These are phyloP conservation scores for Centrapalus pauciflorus DNA, from an alignment of 129 eudicot genomes.

Conservation along the genomic window DNA sequence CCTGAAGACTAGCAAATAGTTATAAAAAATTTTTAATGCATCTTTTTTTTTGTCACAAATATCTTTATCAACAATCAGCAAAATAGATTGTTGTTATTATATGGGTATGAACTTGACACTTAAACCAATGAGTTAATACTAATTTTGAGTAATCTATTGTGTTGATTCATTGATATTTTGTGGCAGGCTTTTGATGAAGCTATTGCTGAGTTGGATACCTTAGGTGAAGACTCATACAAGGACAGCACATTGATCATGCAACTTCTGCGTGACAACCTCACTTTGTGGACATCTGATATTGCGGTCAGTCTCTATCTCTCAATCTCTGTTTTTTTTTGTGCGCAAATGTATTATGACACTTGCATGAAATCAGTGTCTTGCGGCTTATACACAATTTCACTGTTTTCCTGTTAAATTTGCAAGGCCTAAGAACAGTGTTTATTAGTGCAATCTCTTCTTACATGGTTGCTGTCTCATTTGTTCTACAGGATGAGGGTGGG, in stretches of 20 bases:
- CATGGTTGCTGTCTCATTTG: neutral
- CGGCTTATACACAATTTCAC: neutral
- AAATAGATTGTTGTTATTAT: neutral
- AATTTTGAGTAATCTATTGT: too few relatives aligned
- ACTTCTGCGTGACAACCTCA: slow-evolving; percentile 87
- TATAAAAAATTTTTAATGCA: too few relatives aligned
- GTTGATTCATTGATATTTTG: neutral
- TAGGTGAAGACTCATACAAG: slow-evolving; percentile 97
- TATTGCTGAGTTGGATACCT: slow-evolving; percentile 83
- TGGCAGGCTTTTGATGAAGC: slow-evolving; percentile 97
- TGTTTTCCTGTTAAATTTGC: neutral
- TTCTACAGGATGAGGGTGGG: slow-evolving; percentile 67
- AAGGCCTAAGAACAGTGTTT: neutral
- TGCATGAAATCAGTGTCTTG: neutral
- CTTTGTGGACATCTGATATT: slow-evolving; percentile 87
- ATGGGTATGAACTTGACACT: neutral
- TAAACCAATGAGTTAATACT: neutral
- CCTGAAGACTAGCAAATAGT: too few relatives aligned
- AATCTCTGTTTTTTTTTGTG: neutral
- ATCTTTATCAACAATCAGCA: neutral
- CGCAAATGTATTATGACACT: too few relatives aligned
- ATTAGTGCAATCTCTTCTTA: neutral
- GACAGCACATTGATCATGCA: slow-evolving; percentile 97
- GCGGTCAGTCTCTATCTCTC: slow-evolving; percentile 40
- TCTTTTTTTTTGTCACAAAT: too few relatives aligned